Base-by-base conservation (phyloP, 208 protist species). In the Porcisia hertigi region DNA sequence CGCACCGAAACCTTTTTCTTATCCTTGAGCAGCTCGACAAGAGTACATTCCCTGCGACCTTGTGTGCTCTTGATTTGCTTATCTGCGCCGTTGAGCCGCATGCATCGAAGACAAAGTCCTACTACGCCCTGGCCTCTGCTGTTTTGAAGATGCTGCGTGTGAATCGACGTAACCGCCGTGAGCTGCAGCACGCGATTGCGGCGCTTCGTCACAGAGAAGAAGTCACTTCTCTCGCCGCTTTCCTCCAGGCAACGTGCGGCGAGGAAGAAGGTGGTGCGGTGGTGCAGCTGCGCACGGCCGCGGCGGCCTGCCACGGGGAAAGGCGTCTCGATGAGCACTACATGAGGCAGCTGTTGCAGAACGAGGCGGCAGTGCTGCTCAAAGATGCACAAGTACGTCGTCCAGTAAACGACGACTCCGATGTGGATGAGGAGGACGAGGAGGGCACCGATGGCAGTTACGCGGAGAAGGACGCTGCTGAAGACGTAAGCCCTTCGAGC, bases 21-120 rank as follows among this genome's bases (percentile, higher is more conserved):
- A 62, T 96, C 14, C 69, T 94, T 18, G 92, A 92, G 77, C 86
- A 86, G 43, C 70, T 96, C n/a, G 80, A 87, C 57, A 88, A 89
- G 77, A 69, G 57, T 3, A 30, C 57, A 43, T 94, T 93, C 64
- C 92, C 92, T 0, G 80, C 83, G 20, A 92, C 86, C 7, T 70
- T 88, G 54, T 82, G 72, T 59, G 83, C 85, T 20, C 80, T 81
- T 0, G 82, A 90, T 25, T 71, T 89, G 81, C 84, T 96, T 3
- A 83, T 88, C n/a, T 81, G 83, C 36, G 88, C 81, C 7, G 74
- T 94, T 55, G 62, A 81, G 41, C 87, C 76, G 43, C 92, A 94
- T 82, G 85, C 86, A 7, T 82, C 87, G 47, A 83, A 87, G 70
- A 69, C 71, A 14, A 90, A 85, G 52, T 85, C 86, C 0, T 91